phyloP scores from a whole-genome alignment of 2,329 filamentous ascomycete species.

The Metarhizium robertsii region DNA sequence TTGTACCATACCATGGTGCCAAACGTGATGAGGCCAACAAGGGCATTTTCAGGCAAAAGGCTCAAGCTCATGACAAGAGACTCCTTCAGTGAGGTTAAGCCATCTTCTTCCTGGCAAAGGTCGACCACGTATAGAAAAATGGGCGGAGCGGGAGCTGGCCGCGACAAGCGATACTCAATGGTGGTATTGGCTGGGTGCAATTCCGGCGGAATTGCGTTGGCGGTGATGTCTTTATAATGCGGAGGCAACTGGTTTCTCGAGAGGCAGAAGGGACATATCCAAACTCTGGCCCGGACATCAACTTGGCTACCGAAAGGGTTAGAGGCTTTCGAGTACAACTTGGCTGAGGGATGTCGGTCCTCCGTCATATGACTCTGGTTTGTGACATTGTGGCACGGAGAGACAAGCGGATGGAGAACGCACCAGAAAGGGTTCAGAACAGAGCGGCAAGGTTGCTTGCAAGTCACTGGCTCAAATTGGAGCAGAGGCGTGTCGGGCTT shows the following conservation, averaged over 20 bases:
- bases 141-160: conserved; percentile 74
- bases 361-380: background rate
- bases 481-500: conserved; percentile 81
- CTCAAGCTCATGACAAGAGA: conserved; percentile 80
- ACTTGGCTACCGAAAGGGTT: conserved; percentile 51
- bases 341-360: background rate
- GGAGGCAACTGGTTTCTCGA: conserved; percentile 74
- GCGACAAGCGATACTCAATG: conserved; percentile 77
- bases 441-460: conserved; percentile 91
- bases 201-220: conserved; percentile 74
- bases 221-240: conserved; percentile 84
- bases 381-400: background rate
- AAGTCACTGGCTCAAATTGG: conserved; percentile 93
- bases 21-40: conserved; percentile 77
- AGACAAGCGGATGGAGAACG: conserved; percentile 17
- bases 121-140: conserved; percentile 86
- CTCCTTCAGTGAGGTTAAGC: conserved; percentile 72
- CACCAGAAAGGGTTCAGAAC: conserved; percentile 97
- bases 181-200: conserved; percentile 75
- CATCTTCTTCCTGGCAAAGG: conserved; percentile 82
- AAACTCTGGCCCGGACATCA: conserved; percentile 72
- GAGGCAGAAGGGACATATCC: conserved; percentile 85
- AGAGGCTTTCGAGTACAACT: conserved; percentile 10
- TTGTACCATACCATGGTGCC: conserved; percentile 69
- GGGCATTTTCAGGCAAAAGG: conserved; percentile 68